These are phyloP conservation scores for Euphorbia celastroides DNA, from an alignment of 441 rosid species.

Conservation along the genomic window DNA sequence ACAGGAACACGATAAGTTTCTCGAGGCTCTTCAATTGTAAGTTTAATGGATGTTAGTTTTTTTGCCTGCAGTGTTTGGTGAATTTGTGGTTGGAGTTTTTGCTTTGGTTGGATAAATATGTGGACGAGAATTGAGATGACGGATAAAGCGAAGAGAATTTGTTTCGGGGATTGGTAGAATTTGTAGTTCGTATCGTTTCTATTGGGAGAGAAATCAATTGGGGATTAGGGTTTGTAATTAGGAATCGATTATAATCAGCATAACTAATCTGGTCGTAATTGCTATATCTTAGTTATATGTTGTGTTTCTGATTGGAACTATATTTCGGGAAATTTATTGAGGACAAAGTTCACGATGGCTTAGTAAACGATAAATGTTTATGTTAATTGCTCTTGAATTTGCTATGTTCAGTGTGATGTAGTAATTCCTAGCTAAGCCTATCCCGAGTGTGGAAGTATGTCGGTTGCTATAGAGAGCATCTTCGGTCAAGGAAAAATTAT, in stretches of 20 bases:
- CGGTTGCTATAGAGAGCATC: no score
- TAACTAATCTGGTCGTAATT: background rate
- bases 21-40: slow-evolving; percentile 95
- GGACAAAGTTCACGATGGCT: background rate
- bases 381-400: background rate
- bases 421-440: no score
- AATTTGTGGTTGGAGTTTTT: background rate
- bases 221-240: slow-evolving; percentile 1
- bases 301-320: background rate
- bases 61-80: background rate
- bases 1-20: slow-evolving; percentile 89
- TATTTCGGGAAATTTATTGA: background rate
- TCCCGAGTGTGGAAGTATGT: background rate
- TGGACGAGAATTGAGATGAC: background rate
- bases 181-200: background rate
- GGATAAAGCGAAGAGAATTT: background rate
- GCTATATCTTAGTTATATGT: background rate
- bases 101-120: background rate
- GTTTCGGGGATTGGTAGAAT: background rate
- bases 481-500: background rate
- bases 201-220: background rate
- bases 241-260: background rate
- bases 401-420: background rate
- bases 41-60: slow-evolving; percentile 8
- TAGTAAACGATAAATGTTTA: background rate